A percentile compares a stretch with the other conserved stretches of the same genome.
These are phyloP conservation scores for Dioscorea cayenensis DNA, from an alignment of 116 monocot genomes.

Conservation along the genomic window DNA sequence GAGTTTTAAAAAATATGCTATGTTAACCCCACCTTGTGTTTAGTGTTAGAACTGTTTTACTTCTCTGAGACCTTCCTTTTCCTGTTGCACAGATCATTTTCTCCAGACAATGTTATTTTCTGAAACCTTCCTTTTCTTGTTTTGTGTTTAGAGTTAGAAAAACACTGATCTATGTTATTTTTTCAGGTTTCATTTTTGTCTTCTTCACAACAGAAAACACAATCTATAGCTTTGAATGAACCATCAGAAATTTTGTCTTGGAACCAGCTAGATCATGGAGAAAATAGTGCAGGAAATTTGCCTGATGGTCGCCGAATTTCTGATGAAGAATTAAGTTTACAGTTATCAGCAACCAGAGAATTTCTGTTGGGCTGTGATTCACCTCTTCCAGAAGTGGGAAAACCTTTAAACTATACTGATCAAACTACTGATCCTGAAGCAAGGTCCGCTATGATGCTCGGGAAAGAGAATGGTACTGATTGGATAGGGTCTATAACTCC, in stretches of 20 bases:
- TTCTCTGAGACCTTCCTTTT: no score
- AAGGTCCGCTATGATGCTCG: slow-evolving; percentile 7
- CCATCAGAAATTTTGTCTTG: background rate
- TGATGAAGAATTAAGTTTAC: slow-evolving; percentile 31
- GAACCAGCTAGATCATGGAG: slow-evolving; percentile 13
- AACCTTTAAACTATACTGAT: slow-evolving; percentile 5
- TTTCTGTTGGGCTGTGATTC: slow-evolving; percentile 45
- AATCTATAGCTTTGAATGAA: background rate
- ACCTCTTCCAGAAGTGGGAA: slow-evolving; percentile 5
- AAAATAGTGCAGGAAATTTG: slow-evolving; percentile 5
- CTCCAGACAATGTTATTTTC: no score
- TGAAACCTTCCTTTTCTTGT: no score
- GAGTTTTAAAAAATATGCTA: no score
- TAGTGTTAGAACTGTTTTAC: no score
- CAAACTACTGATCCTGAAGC: slow-evolving; percentile 10
- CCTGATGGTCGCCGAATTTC: slow-evolving; percentile 4
- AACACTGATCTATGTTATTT: background rate
- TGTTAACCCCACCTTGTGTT: no score
- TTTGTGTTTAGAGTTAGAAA: no score
- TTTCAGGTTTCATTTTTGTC: background rate
- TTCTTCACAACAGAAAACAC: background rate
- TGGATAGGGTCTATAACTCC: slow-evolving; percentile 30
- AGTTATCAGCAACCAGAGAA: slow-evolving; percentile 40
- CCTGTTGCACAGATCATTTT: no score
- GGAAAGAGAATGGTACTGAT: slow-evolving; percentile 24